These are phyloP conservation scores for Capsicum baccatum DNA, from an alignment of 257 asterid genomes.

Conservation along the genomic window DNA sequence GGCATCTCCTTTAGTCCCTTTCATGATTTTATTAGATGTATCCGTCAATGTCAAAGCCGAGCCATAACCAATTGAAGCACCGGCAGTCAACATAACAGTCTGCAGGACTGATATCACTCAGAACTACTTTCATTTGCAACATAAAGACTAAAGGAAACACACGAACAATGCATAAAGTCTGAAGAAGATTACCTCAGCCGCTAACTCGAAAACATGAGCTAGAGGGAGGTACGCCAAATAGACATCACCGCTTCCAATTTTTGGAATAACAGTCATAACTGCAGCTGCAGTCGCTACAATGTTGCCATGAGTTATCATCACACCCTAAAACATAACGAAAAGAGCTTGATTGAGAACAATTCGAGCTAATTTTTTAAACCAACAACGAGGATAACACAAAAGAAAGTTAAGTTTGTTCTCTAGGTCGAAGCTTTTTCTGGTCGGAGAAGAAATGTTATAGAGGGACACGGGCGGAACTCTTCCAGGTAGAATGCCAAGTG, in stretches of 20 bases:
- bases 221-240: conserved; percentile 89
- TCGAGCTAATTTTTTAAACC: not conserved
- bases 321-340: conserved; percentile 55
- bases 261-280: conserved; percentile 83
- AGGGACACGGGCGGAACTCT: not conserved
- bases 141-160: not conserved
- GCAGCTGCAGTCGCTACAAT: conserved; percentile 94
- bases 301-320: conserved; percentile 94
- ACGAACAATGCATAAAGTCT: not conserved
- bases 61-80: conserved; percentile 84
- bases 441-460: not conserved
- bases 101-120: conserved; percentile 45
- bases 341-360: not conserved
- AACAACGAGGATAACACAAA: not conserved
- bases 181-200: conserved; percentile 75
- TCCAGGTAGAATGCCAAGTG: not conserved
- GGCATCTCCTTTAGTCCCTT: conserved; percentile 90
- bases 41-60: conserved; percentile 86
- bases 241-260: conserved; percentile 66
- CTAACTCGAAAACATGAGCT: conserved; percentile 93
- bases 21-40: conserved; percentile 84
- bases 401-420: not conserved
- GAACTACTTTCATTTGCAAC: conserved; percentile 30
- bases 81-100: conserved; percentile 84
- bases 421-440: not conserved